phyloP scores from a whole-genome alignment of 192 early-diverging fungal genomes.

The Phycomyces blakesleeanus region DNA sequence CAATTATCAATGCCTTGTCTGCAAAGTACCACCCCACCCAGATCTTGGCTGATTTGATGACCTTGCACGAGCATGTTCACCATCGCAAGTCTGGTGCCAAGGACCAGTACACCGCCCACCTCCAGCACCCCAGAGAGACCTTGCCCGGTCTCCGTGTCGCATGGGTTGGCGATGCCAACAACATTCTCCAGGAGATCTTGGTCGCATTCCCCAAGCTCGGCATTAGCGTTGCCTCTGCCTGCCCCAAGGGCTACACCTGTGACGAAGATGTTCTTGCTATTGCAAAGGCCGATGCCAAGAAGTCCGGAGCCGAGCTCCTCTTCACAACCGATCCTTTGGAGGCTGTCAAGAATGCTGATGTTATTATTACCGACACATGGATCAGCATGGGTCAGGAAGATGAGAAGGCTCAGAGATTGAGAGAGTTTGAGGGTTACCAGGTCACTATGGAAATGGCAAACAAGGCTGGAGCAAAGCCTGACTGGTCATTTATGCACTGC shows the following conservation, averaged over 20 bases:
- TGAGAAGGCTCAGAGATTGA: conserved; percentile 79
- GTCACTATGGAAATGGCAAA: conserved; percentile 83
- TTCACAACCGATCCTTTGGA: conserved; percentile 67
- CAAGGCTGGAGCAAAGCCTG: conserved; percentile 68
- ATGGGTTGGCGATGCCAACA: conserved; percentile 99
- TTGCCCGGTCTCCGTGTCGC: conserved; percentile 77
- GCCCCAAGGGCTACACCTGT: conserved; percentile 77
- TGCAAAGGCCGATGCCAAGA: conserved; percentile 60
- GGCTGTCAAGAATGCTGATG: conserved; percentile 77
- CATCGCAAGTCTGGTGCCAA: conserved; percentile 23
- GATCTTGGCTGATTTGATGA: conserved; percentile 93
- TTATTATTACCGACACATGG: conserved; percentile 98
- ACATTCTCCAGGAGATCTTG: conserved; percentile 89
- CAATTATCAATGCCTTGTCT: conserved; percentile 95
- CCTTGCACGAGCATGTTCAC: conserved; percentile 79
- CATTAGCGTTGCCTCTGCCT: conserved; percentile 75
- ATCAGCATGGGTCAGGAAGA: conserved; percentile 98
- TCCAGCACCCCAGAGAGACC: conserved; percentile 47
- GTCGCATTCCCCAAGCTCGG: conserved; percentile 88
- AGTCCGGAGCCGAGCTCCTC: conserved; percentile 41
- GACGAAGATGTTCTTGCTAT: conserved; percentile 64
- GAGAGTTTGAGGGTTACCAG: conserved; percentile 85
- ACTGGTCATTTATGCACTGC: conserved; percentile 99
- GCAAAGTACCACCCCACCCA: conserved; percentile 96
- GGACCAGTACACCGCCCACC: conserved; percentile 38